Evolutionary conservation across 768 basidiomycete genomes (phyloP).

Genomic region (Inosperma sp.): DNA sequence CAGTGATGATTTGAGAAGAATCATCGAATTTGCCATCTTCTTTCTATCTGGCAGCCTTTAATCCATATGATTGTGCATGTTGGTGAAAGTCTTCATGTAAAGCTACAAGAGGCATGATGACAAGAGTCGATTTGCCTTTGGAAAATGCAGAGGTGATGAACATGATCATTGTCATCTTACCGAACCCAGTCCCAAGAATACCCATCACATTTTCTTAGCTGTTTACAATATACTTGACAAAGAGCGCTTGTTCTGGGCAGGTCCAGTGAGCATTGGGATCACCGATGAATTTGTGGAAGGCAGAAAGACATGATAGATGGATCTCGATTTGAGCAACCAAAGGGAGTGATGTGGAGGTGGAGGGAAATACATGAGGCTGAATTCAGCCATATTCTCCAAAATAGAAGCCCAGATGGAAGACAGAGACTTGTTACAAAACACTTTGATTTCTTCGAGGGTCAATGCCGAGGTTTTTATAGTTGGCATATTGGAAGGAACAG

Average conservation of each 20-base stretch:
- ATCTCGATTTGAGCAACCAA: not conserved
- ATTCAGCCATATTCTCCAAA: conserved; percentile 10
- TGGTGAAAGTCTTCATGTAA: conserved; percentile 14
- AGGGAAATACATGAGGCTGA: conserved; percentile 7
- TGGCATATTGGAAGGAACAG: not conserved
- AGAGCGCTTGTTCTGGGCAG: conserved; percentile 12
- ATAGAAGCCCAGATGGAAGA: conserved; percentile 5
- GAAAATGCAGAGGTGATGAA: conserved; percentile 7
- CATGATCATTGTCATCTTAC: conserved; percentile 14
- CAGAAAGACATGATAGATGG: conserved; percentile 3
- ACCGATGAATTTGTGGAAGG: conserved; percentile 5
- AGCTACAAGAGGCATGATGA: conserved; percentile 12
- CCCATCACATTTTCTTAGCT: conserved; percentile 11
- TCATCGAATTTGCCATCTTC: not conserved
- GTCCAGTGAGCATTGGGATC: conserved; percentile 6
- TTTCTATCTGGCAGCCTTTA: not conserved
- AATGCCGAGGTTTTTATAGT: no score
- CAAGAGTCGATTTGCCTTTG: not conserved
- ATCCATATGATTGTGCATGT: not conserved
- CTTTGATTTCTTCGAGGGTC: not conserved
- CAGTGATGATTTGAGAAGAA: conserved; percentile 2
- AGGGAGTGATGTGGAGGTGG: not conserved
- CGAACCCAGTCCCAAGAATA: conserved; percentile 12
- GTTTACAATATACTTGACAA: conserved; percentile 9
- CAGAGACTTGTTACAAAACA: not conserved